Base-by-base conservation (phyloP, 345 rosid species). In the Eucalyptus leucophloia region DNA sequence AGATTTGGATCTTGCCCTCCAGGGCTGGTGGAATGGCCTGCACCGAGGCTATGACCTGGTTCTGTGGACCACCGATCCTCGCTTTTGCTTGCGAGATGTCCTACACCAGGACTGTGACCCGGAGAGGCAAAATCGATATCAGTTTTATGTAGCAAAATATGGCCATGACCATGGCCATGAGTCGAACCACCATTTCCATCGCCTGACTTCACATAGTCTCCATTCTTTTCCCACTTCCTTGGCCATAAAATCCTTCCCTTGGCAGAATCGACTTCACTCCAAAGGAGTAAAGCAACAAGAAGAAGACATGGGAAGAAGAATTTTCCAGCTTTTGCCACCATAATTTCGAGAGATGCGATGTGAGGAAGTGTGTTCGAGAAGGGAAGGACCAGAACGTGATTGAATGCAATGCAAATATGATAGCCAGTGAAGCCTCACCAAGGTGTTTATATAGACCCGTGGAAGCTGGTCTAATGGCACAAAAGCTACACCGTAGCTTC, bases 41-140 rank as follows among this genome's bases (percentile, higher is more conserved):
- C 94, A 3, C 97, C 94, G 30, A 94, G 96, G 44, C 97, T 95
- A 90, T 94, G 94, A 19, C 96, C 95, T 5, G 95, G 96, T 23
- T 89, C 88, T 4, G 95, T 95, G 86, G 97, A 93, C 37, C 92
- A 93, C 90, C 91, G 92, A 56, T 94, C 91, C 10, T 58, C 81
- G 1, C 72, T 82, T 4, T 34, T 86, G 2, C 86, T 47, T 28
- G 50, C 17, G 44, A 34, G 50, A 82, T 23, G 88, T 4, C 91
- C 82, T 15, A 87, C 82, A 19, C 34, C 87, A 12, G 80, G 89
- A 40, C 87, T 87, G 90, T 86, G 85, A 30, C 90, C 86, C 2
- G 50, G 23, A 56, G 11, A 18, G 77, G 47, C 32, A 0, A 69
- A 82, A 24, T 40, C 87, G 4, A 40, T 17, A 23, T 47, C 34